Conservation (phyloP, 2,329 filamentous ascomycete species). For the Penicillium sp. region DNA sequence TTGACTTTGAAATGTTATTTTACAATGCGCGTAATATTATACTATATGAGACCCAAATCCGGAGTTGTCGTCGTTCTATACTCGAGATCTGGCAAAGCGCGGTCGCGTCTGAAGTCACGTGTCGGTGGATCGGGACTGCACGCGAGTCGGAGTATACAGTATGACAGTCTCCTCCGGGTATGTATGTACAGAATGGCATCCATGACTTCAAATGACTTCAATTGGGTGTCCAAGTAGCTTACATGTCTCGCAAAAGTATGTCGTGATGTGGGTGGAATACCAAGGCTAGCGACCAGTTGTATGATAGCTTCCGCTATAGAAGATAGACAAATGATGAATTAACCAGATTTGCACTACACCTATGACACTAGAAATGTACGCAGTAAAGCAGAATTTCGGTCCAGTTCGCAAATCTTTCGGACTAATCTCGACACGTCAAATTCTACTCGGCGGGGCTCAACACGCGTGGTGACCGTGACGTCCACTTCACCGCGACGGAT, state of each 20-base stretch:
- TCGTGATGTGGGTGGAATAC: too few relatives aligned
- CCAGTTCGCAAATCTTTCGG: neutral
- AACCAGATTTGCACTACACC: neutral
- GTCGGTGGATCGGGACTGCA: constrained; percentile 14
- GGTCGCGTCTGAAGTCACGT: constrained; percentile 23
- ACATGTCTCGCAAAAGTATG: neutral
- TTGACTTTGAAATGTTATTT: neutral
- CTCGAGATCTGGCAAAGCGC: constrained; percentile 10
- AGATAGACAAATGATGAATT: neutral
- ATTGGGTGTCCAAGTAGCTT: neutral
- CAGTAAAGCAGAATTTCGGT: neutral
- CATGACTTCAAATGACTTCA: neutral
- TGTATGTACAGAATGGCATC: constrained; percentile 3
- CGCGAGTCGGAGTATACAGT: constrained; percentile 18
- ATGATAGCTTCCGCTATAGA: neutral
- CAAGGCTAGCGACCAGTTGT: neutral
- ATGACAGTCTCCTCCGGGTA: constrained; percentile 11
- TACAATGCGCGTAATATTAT: neutral
- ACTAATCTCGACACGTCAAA: constrained; percentile 3
- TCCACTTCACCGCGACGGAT: neutral
- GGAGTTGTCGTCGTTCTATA: constrained; percentile 7
- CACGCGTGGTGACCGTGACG: constrained; percentile 5
- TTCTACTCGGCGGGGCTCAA: constrained; percentile 5
- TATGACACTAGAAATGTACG: neutral
- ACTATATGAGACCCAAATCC: neutral